Evolutionary conservation across 352 stramenopile species (phyloP), one percentile per base, ranked within the genome.

Genomic region (Pythium chondricola): DNA sequence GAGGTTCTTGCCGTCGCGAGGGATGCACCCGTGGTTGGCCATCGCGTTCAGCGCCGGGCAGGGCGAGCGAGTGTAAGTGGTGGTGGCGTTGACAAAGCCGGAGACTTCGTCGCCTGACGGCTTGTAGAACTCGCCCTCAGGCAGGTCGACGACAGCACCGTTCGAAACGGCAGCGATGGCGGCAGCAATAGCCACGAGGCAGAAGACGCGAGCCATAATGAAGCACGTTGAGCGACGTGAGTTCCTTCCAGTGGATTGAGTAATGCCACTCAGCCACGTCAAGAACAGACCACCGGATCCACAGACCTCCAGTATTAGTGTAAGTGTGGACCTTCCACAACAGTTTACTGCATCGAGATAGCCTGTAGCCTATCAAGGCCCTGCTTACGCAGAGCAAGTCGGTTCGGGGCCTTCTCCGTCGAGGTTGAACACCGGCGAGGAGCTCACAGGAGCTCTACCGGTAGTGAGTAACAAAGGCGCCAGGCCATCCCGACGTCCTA

Each of bases 1-100:
- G 37, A 82, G 48, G 45, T 71, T 69, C 49, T 78, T 71, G 45
- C 70, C 68, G 32, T 71, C 67, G 17, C 74, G 70, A 22, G 67
- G 61, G 14, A 82, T 30, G 41, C 67, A 56, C 14, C 67, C 67
- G 49, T 82, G 65, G 58, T 82, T 82, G 20, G 70, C 64, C 18
- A 82, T 44, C 16, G 70, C 36, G 37, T 78, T 82, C 20, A 82
- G 54, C 24, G 60, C 64, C 21, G 71, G 71, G 17, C 71, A 82
- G 13, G 71, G 71, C n/a, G 59, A 72, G 0, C 66, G 66, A 2
- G 49, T 38, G 42, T 65, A 70, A 2, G 26, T 16, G 2, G 66
- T 63, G 18, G 52, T 64, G 17, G 56, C 63, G 18, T 55, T 48
- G 0, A 51, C 30, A 0, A 65, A 18, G 11, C 66, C 66, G 2